Conservation (phyloP, 2,329 filamentous ascomycete species). For the Sclerotinia nivalis region DNA sequence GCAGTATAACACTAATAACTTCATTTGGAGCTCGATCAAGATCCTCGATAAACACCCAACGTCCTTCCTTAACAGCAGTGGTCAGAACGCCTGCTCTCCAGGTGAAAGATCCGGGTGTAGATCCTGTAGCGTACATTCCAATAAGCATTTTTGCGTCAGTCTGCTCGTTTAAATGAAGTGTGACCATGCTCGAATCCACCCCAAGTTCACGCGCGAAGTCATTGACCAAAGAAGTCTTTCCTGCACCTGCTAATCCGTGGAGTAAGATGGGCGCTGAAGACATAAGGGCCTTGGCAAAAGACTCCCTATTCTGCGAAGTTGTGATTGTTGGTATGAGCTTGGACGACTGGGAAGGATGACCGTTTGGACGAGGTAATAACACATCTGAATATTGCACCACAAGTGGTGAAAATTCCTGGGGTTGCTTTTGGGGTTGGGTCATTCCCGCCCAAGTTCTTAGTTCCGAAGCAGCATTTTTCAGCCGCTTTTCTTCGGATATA, state of each 20-base stretch:
- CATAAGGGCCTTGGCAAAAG: constrained; percentile 67
- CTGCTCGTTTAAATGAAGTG: constrained; percentile 94
- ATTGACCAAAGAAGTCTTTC: constrained; percentile 85
- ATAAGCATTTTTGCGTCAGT: constrained; percentile 96
- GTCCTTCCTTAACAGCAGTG: constrained; percentile 87
- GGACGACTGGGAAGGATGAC: constrained; percentile 49
- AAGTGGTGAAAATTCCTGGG: constrained; percentile 54
- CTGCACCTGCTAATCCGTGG: constrained; percentile 79
- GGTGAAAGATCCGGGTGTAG: constrained; percentile 82
- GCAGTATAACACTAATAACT: constrained; percentile 88
- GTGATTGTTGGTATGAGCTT: constrained; percentile 70
- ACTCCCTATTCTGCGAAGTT: constrained; percentile 69
- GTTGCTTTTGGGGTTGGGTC: background rate
- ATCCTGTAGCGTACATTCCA: constrained; percentile 88
- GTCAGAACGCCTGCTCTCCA: constrained; percentile 94
- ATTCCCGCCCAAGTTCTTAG: background rate
- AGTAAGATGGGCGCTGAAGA: constrained; percentile 72
- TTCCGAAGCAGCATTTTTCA: constrained; percentile 28
- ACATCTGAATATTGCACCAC: constrained; percentile 66
- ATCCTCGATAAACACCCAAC: constrained; percentile 97
- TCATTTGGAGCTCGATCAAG: constrained; percentile 93
- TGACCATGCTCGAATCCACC: constrained; percentile 81
- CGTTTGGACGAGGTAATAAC: constrained; percentile 65
- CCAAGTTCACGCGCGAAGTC: constrained; percentile 79
- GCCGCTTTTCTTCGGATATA: constrained; percentile 53